Evolutionary conservation across 2,329 filamentous ascomycete species (phyloP).

Genomic region (Fusarium pilosicola): DNA sequence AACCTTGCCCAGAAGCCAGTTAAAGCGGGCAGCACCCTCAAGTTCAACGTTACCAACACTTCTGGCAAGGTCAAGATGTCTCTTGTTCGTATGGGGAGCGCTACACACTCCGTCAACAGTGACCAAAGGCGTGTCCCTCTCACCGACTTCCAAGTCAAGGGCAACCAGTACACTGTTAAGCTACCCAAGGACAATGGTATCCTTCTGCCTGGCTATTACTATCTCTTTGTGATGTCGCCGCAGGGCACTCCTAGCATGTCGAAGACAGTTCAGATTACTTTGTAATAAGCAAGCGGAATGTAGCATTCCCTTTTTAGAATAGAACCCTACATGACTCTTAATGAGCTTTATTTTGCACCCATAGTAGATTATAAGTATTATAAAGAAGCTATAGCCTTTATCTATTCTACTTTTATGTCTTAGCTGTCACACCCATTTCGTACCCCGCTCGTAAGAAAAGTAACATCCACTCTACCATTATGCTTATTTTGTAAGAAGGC

Average conservation of each 20-base stretch:
- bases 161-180: constrained; percentile 49
- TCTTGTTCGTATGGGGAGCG: constrained; percentile 59
- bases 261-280: constrained; percentile 18
- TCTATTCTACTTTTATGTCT: no score
- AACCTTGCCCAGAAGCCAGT: constrained; percentile 10
- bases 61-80: constrained; percentile 47
- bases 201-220: constrained; percentile 63
- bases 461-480: fast-evolving
- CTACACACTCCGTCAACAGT: constrained; percentile 66
- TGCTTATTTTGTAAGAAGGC: fast-evolving
- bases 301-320: no score
- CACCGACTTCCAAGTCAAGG: constrained; percentile 38
- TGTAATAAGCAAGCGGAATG: not conserved
- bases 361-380: not conserved
- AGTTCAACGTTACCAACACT: constrained; percentile 36
- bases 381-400: no score
- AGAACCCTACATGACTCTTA: fast-evolving
- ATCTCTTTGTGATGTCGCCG: constrained; percentile 56
- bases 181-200: constrained; percentile 61
- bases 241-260: constrained; percentile 25
- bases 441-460: not conserved
- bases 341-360: not conserved
- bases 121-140: constrained; percentile 66
- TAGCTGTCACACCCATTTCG: no score
- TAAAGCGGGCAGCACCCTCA: constrained; percentile 35